Percentiles rank a stretch among this genome's conserved stretches.
phyloP scores from a whole-genome alignment of 2,329 filamentous ascomycete species.

The Fusarium verrucosum region DNA sequence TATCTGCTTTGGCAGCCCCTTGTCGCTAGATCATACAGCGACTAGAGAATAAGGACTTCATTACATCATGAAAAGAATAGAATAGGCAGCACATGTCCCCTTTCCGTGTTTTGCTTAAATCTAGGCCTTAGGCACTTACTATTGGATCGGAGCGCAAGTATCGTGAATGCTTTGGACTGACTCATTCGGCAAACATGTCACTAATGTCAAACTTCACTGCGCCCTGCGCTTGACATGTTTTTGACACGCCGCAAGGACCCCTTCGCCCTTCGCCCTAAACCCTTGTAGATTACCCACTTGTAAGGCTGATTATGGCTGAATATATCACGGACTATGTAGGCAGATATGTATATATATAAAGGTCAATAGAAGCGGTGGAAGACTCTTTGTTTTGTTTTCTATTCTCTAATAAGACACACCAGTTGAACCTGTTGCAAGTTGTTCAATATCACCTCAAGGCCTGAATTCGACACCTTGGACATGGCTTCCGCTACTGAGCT shows the following conservation, averaged over 20 bases:
- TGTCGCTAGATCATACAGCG: too few relatives aligned
- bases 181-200: constrained; percentile 9
- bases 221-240: constrained; percentile 38
- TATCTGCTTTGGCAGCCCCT: too few relatives aligned
- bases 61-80: too few relatives aligned
- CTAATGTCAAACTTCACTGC: constrained; percentile 1
- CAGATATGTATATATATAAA: constrained; percentile 16
- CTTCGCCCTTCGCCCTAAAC: too few relatives aligned
- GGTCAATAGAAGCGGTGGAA: background rate
- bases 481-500: constrained; percentile 50
- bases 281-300: constrained; percentile 20
- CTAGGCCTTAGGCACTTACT: too few relatives aligned
- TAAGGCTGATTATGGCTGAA: constrained; percentile 24
- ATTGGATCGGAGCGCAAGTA: too few relatives aligned
- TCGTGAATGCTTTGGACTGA: constrained; percentile 16
- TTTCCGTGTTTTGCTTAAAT: too few relatives aligned
- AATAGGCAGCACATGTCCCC: too few relatives aligned
- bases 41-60: too few relatives aligned
- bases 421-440: background rate
- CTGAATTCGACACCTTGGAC: background rate
- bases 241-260: background rate
- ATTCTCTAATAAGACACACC: too few relatives aligned
- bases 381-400: background rate
- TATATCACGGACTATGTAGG: background rate
- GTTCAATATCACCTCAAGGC: background rate